Evolutionary conservation across 768 basidiomycete species (phyloP).

Genomic region (Clitopilus passeckerianus): DNA sequence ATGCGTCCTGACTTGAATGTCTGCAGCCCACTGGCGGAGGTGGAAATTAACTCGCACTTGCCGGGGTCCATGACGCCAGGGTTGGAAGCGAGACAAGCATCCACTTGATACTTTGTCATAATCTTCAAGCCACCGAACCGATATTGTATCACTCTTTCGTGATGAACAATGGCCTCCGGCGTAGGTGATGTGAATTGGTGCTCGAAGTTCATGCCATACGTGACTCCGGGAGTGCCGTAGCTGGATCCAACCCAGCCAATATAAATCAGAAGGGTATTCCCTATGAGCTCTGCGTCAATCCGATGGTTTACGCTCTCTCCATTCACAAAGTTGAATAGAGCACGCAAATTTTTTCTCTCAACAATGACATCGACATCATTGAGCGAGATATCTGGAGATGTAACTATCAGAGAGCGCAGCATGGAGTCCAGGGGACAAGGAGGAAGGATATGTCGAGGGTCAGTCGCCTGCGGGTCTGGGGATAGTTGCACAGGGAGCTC

Average conservation of each 20-base stretch:
- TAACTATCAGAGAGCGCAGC: conserved; percentile 7
- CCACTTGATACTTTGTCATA: conserved; percentile 24
- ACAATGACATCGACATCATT: conserved; percentile 12
- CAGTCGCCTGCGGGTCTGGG: conserved; percentile 6
- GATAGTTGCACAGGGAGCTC: conserved; percentile 9
- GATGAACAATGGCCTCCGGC: conserved; percentile 9
- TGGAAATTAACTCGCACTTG: background rate
- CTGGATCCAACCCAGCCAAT: conserved; percentile 12
- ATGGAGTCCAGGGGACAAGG: conserved; percentile 10
- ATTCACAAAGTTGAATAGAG: conserved; percentile 10
- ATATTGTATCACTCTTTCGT: conserved; percentile 13
- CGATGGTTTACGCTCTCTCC: conserved; percentile 2
- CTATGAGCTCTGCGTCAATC: conserved; percentile 14
- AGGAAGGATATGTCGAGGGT: conserved; percentile 9
- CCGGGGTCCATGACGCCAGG: background rate
- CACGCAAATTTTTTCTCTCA: conserved; percentile 14
- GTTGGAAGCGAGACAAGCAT: conserved; percentile 15
- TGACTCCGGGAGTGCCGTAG: background rate
- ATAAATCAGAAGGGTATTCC: conserved; percentile 12
- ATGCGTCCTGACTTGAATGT: conserved; percentile 5
- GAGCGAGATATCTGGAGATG: conserved; percentile 9
- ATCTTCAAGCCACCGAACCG: conserved; percentile 18
- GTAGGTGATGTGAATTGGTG: conserved; percentile 9
- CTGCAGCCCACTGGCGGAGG: conserved; percentile 7
- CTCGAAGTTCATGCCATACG: conserved; percentile 13